These are phyloP conservation scores for Kingdonia uniflora DNA, from an alignment of 164 flowering plant species.

Conservation along the genomic window DNA sequence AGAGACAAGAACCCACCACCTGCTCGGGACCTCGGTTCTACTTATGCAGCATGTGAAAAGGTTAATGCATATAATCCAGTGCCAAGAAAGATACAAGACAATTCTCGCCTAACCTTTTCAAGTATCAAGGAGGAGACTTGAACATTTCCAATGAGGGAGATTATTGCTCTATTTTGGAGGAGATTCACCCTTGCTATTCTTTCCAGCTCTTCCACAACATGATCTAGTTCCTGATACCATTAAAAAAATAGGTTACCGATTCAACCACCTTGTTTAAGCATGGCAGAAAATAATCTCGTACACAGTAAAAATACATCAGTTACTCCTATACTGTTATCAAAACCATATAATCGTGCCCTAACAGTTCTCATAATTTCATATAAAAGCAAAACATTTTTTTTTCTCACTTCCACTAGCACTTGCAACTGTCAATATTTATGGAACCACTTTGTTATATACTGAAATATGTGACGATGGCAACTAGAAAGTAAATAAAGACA, in stretches of 20 bases:
- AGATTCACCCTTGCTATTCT: slow-evolving; percentile 85
- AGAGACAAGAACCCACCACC: too few species aligned
- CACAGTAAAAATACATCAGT: background rate
- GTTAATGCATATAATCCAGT: background rate
- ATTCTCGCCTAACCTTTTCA: slow-evolving; percentile 56
- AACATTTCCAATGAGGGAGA: slow-evolving; percentile 94
- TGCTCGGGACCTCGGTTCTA: too few species aligned
- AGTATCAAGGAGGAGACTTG: slow-evolving; percentile 79
- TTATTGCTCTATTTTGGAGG: slow-evolving; percentile 75
- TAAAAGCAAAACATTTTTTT: too few species aligned
- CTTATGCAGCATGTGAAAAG: background rate
- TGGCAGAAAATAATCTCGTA: too few species aligned
- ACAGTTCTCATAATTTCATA: too few species aligned
- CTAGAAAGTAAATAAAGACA: too few species aligned
- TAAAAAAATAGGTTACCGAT: background rate
- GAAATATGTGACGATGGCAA: too few species aligned
- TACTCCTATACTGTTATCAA: too few species aligned
- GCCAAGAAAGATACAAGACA: background rate
- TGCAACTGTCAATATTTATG: too few species aligned
- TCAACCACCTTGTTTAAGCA: background rate
- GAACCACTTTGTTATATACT: too few species aligned
- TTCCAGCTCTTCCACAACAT: slow-evolving; percentile 88
- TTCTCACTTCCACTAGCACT: too few species aligned
- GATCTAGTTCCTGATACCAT: slow-evolving; percentile 74
- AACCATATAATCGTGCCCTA: too few species aligned